A percentile compares a stretch with the other conserved stretches of the same genome.
Conservation (phyloP, 2,329 filamentous ascomycete genomes). For the Rhinocladiella mackenziei region DNA sequence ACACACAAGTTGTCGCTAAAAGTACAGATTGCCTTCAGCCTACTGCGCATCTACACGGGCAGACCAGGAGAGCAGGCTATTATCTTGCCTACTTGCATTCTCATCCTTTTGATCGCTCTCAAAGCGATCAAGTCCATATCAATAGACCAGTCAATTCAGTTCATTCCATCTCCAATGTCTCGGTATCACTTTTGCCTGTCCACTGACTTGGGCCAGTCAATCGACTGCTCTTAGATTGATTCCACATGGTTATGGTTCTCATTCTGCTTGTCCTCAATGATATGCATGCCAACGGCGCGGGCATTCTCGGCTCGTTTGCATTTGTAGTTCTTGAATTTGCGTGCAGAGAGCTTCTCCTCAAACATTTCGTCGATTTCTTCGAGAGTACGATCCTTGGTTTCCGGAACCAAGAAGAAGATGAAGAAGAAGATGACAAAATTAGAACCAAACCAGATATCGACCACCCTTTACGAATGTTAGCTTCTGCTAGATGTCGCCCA, state of each 20-base stretch:
- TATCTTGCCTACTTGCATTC: no score
- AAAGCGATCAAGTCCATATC: no score
- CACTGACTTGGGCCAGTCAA: no score
- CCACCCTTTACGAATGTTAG: conserved; percentile 21
- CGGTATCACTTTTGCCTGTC: no score
- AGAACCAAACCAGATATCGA: conserved; percentile 27
- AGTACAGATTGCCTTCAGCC: no score
- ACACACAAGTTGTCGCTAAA: no score
- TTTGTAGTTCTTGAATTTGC: conserved; percentile 31
- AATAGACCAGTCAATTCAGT: no score
- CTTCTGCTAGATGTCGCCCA: background rate
- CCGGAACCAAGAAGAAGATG: conserved; percentile 31
- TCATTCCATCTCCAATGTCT: no score
- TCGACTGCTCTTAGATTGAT: conserved; percentile 1
- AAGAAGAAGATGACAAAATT: conserved; percentile 8
- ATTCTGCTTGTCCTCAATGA: background rate
- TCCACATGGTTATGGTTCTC: conserved; percentile 2
- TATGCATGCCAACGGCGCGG: background rate
- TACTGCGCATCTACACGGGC: no score
- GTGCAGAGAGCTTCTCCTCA: conserved; percentile 26
- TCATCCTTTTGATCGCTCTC: no score
- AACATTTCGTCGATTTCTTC: conserved; percentile 34
- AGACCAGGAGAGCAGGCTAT: no score
- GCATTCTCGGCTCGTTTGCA: background rate
- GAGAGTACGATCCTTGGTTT: conserved; percentile 33